Conservation (phyloP, 345 rosid species). For the Corchorus capsularis region DNA sequence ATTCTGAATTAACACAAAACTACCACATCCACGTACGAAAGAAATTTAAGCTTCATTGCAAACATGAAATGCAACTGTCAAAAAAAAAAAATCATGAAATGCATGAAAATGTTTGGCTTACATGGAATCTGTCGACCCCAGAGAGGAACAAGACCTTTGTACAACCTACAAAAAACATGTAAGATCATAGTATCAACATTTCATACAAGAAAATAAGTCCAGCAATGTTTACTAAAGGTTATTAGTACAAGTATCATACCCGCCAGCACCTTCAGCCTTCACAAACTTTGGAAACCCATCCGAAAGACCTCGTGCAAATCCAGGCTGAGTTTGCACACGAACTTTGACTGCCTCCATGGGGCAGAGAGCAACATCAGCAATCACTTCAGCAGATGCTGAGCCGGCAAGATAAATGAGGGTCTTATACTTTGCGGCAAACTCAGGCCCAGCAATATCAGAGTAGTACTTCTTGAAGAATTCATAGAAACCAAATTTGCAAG, state of each 20-base stretch:
- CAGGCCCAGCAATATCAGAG: slow-evolving; percentile 94
- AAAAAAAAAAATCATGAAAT: background rate
- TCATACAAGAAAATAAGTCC: background rate
- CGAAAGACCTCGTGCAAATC: slow-evolving; percentile 85
- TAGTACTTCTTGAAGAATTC: slow-evolving; percentile 93
- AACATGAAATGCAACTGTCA: too few species aligned
- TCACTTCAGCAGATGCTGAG: slow-evolving; percentile 88
- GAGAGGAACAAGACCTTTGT: slow-evolving; percentile 85
- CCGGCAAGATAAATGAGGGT: slow-evolving; percentile 93
- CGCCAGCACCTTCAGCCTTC: slow-evolving; percentile 69
- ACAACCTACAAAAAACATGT: slow-evolving; percentile 52
- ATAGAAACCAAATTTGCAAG: slow-evolving; percentile 85
- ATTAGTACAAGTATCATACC: slow-evolving; percentile 37
- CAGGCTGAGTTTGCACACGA: slow-evolving; percentile 95
- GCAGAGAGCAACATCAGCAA: slow-evolving; percentile 91
- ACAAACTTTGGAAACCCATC: slow-evolving; percentile 93
- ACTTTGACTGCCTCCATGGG: slow-evolving; percentile 98
- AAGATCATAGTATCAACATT: background rate
- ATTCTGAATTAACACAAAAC: background rate
- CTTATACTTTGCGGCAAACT: slow-evolving; percentile 79
- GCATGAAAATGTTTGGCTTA: slow-evolving; percentile 35
- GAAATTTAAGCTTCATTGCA: background rate
- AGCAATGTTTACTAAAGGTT: background rate
- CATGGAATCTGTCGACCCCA: slow-evolving; percentile 99
- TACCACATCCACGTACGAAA: background rate